phyloP scores from a whole-genome alignment of 106 monocot species.

The Dendrobium chrysotoxum region DNA sequence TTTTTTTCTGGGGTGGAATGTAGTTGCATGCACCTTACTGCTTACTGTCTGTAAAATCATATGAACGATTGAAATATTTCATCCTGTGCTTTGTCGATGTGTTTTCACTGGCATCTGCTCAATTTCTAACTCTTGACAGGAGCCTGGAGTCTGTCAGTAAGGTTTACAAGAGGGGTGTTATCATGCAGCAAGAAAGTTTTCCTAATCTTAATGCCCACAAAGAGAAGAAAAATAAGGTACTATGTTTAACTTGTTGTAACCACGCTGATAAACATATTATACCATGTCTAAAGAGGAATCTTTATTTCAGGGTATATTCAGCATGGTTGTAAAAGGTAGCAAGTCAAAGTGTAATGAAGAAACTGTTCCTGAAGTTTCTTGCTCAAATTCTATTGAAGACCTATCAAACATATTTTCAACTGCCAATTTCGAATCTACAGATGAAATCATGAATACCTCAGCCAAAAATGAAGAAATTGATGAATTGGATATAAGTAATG shows the following conservation, averaged over 20 bases:
- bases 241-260: background rate
- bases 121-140: constrained; percentile 32
- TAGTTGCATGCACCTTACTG: background rate
- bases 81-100: background rate
- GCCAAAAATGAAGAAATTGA: constrained; percentile 26
- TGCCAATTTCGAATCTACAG: constrained; percentile 27
- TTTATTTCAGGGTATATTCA: constrained; percentile 47
- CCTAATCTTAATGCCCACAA: constrained; percentile 21
- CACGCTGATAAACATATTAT: background rate
- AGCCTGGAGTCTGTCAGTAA: constrained; percentile 36
- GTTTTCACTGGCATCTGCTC: background rate
- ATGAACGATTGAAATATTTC: background rate
- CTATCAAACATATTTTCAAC: constrained; percentile 42
- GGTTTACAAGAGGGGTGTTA: constrained; percentile 35
- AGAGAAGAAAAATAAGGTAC: constrained; percentile 74
- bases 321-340: constrained; percentile 42
- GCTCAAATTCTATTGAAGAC: constrained; percentile 24
- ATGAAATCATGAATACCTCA: constrained; percentile 19
- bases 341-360: constrained; percentile 40
- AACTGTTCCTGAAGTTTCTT: constrained; percentile 17
- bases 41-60: background rate
- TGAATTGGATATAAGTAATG: constrained; percentile 56
- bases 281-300: constrained; percentile 3
- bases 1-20: background rate
- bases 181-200: constrained; percentile 18